Evolutionary conservation across 2,329 filamentous ascomycete species (phyloP).

Genomic region (Chalaropsis ovoidea): DNA sequence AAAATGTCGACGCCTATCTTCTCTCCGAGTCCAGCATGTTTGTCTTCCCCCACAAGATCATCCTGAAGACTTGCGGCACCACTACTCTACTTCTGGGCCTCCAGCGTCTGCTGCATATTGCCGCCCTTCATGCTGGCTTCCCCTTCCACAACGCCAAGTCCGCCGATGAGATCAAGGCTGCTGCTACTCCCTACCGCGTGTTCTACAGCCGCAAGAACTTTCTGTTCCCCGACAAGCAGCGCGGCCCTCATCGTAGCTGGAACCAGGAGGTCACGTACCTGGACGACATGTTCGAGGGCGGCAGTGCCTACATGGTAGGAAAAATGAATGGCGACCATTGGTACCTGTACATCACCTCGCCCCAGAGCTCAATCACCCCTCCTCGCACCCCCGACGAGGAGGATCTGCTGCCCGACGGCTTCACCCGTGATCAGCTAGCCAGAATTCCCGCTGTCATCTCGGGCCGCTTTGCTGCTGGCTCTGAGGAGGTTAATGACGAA

Average conservation of each 20-base stretch:
- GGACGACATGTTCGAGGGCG: conserved; percentile 81
- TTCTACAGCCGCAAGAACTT: conserved; percentile 99
- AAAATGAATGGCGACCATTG: conserved; percentile 99
- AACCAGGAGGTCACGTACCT: conserved; percentile 87
- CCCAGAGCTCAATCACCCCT: conserved; percentile 67
- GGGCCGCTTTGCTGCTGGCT: conserved; percentile 33
- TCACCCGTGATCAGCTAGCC: conserved; percentile 37
- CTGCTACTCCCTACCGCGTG: conserved; percentile 83
- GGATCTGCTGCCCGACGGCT: conserved; percentile 26
- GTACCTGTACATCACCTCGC: conserved; percentile 94
- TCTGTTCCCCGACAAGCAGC: conserved; percentile 87
- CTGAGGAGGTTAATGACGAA: conserved; percentile 55
- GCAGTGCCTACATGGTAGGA: conserved; percentile 98
- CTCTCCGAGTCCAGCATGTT: conserved; percentile 99
- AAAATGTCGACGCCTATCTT: conserved; percentile 90
- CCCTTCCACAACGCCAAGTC: conserved; percentile 62
- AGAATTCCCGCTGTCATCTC: conserved; percentile 45
- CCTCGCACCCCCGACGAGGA: conserved; percentile 59
- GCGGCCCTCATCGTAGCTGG: conserved; percentile 93
- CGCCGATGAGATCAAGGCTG: conserved; percentile 56
- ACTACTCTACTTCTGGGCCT: conserved; percentile 86
- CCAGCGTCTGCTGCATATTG: conserved; percentile 84
- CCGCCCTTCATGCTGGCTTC: conserved; percentile 79
- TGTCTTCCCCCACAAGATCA: conserved; percentile 98
- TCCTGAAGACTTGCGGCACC: conserved; percentile 95